Percentiles rank a stretch among this genome's conserved stretches.
These are phyloP conservation scores for Chlorophyllum brunneum DNA, from an alignment of 768 basidiomycete genomes.

Conservation along the genomic window DNA sequence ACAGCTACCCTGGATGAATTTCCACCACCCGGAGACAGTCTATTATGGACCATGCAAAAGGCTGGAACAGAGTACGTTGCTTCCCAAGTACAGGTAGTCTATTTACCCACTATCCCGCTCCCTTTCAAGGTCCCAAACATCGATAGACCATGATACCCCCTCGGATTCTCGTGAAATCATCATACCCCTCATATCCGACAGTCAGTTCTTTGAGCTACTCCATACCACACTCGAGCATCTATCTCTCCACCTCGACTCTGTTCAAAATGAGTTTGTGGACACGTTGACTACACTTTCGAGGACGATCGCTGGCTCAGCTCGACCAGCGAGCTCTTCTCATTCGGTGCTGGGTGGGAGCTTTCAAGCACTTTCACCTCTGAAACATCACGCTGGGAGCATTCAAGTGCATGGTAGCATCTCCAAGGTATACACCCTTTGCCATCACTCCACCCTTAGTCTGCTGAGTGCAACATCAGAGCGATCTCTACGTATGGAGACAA, in stretches of 20 bases:
- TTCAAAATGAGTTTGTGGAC: constrained; percentile 48
- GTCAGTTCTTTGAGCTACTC: constrained; percentile 76
- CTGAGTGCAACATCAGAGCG: constrained; percentile 34
- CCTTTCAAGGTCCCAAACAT: neutral
- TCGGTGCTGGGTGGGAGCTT: constrained; percentile 21
- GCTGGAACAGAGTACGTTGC: constrained; percentile 1
- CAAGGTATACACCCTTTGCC: constrained; percentile 18
- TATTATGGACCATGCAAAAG: constrained; percentile 20
- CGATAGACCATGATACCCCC: constrained; percentile 12
- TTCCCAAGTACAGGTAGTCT: neutral
- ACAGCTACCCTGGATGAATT: neutral
- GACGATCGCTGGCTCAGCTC: constrained; percentile 36
- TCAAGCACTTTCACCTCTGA: constrained; percentile 42
- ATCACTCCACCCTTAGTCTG: neutral
- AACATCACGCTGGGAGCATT: constrained; percentile 33
- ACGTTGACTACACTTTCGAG: constrained; percentile 34
- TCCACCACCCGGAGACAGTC: constrained; percentile 4
- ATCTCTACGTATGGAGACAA: constrained; percentile 86
- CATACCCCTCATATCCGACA: constrained; percentile 78
- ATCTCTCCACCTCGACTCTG: constrained; percentile 40
- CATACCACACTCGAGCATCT: constrained; percentile 54
- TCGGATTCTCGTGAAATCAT: constrained; percentile 45
- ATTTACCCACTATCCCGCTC: neutral
- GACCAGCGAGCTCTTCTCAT: constrained; percentile 35
- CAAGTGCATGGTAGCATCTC: constrained; percentile 19